These are phyloP conservation scores for Leccinum pellstonianum DNA, from an alignment of 768 basidiomycete species.

Conservation along the genomic window DNA sequence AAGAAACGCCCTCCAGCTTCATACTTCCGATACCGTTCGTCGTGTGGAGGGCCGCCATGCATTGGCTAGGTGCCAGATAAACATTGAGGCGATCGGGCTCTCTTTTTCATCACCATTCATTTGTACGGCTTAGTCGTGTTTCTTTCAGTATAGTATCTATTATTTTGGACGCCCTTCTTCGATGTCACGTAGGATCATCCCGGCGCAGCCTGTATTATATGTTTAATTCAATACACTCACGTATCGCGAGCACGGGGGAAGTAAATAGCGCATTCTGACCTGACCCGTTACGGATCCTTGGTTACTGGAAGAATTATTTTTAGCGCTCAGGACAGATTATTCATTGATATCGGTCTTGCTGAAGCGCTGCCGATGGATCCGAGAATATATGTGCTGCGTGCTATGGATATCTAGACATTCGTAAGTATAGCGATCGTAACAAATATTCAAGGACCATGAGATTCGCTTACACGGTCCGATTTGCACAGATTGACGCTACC, in stretches of 20 bases:
- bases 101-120: slow-evolving; percentile 1
- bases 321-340: background rate
- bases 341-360: background rate
- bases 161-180: slow-evolving; percentile 5
- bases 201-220: slow-evolving; percentile 4
- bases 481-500: background rate
- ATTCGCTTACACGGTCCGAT: background rate
- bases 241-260: slow-evolving; percentile 1
- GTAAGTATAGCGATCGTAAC: background rate
- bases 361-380: background rate
- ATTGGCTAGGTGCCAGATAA: slow-evolving; percentile 33
- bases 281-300: background rate
- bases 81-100: background rate
- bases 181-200: background rate
- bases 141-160: slow-evolving; percentile 17
- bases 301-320: background rate
- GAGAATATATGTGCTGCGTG: background rate
- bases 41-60: slow-evolving; percentile 34
- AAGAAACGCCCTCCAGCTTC: slow-evolving; percentile 29
- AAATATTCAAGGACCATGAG: background rate
- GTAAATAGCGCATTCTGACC: background rate
- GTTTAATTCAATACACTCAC: slow-evolving; percentile 1
- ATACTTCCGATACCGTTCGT: slow-evolving; percentile 35
- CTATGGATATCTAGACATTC: background rate
- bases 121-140: background rate